These are phyloP conservation scores for Nissolia schottii DNA, from an alignment of 306 rosid genomes.

Conservation along the genomic window DNA sequence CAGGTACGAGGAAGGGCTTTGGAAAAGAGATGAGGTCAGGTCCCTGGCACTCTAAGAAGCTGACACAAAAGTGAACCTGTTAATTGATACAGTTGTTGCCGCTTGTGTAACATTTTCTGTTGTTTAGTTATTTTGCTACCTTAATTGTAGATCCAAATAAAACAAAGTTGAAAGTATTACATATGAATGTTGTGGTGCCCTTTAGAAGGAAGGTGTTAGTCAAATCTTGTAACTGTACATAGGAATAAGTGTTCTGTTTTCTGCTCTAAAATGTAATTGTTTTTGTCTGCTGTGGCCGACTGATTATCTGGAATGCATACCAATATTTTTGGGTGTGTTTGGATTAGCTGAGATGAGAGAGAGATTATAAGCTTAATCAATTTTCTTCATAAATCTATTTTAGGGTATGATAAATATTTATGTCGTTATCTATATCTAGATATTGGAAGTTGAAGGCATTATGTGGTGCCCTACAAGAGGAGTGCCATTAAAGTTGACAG, in stretches of 20 bases:
- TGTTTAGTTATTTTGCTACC: constrained; percentile 4
- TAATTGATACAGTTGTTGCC: constrained; percentile 7
- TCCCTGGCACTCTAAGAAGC: constrained; percentile 50
- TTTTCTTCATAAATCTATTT: too few species aligned
- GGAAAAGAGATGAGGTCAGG: constrained; percentile 63
- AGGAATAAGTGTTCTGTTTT: constrained; percentile 21
- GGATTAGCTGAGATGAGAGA: too few species aligned
- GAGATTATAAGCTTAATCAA: too few species aligned
- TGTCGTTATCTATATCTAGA: too few species aligned
- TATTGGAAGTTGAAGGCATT: too few species aligned
- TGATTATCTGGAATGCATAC: background rate
- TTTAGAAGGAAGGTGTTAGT: constrained; percentile 16
- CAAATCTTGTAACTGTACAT: constrained; percentile 29
- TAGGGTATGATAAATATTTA: too few species aligned
- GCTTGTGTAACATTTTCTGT: constrained; percentile 3
- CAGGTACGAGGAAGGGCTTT: constrained; percentile 65
- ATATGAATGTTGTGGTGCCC: constrained; percentile 3
- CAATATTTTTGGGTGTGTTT: too few species aligned
- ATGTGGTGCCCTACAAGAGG: too few species aligned
- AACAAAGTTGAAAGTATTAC: constrained; percentile 12
- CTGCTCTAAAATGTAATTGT: background rate
- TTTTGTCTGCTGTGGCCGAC: background rate
- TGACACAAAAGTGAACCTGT: background rate
- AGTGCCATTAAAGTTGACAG: too few species aligned
- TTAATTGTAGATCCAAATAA: constrained; percentile 28